Conservation (phyloP, 371 early-diverging fungal genomes). For the Choanephora cucurbitarum region DNA sequence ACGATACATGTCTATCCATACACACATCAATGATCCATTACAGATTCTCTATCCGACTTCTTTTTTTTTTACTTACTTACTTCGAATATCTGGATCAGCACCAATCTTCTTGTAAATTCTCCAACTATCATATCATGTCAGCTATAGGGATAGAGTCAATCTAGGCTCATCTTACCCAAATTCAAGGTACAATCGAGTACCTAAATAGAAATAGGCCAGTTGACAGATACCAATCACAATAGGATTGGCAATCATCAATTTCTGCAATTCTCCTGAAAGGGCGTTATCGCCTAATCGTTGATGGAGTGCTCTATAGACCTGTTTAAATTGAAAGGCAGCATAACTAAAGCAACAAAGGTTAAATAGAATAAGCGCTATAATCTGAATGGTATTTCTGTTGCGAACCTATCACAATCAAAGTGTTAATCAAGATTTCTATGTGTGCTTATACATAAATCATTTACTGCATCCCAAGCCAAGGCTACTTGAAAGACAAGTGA, state of each 20-base stretch:
- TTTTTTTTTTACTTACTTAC: slow-evolving; percentile 38
- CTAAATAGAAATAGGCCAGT: slow-evolving; percentile 40
- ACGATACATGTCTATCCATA: slow-evolving; percentile 75
- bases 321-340: slow-evolving; percentile 70
- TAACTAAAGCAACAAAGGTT: slow-evolving; percentile 79
- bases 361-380: slow-evolving; percentile 81
- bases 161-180: slow-evolving; percentile 62
- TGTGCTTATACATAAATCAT: too few relatives aligned
- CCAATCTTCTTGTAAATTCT: slow-evolving; percentile 91
- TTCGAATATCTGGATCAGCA: slow-evolving; percentile 81
- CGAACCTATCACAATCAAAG: slow-evolving; percentile 54
- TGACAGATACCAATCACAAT: slow-evolving; percentile 50
- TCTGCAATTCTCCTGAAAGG: slow-evolving; percentile 25
- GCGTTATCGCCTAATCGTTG: slow-evolving; percentile 5
- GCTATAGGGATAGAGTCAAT: too few relatives aligned
- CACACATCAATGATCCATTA: too few relatives aligned
- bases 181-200: slow-evolving; percentile 72
- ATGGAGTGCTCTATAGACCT: slow-evolving; percentile 41
- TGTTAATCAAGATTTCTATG: neutral
- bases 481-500: slow-evolving; percentile 74
- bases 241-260: slow-evolving; percentile 43
- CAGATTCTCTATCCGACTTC: neutral
- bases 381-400: slow-evolving; percentile 86
- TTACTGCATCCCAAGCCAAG: slow-evolving; percentile 78
- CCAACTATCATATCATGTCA: slow-evolving; percentile 69